phyloP scores from a whole-genome alignment of 1,139 yeast genomes.

The Kodamaea sp. region DNA sequence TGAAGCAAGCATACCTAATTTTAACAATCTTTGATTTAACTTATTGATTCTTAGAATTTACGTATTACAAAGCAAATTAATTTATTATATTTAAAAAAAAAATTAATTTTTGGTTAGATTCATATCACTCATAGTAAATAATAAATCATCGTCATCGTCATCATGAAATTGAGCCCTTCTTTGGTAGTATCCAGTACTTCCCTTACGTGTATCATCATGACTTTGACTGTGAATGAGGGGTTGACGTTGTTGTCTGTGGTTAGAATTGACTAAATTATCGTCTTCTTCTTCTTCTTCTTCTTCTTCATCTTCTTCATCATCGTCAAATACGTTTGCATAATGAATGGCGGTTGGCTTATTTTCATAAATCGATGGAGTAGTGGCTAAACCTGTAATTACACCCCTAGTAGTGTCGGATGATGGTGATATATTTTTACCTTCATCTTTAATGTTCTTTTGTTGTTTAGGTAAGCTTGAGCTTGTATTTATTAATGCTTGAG shows the following conservation, averaged over 20 bases:
- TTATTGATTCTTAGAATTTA: too few species aligned
- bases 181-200: neutral
- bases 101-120: constrained; percentile 36
- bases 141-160: constrained; percentile 74
- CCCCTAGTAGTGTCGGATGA: constrained; percentile 6
- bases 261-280: neutral
- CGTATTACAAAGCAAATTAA: neutral
- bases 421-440: neutral
- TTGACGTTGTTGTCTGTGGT: neutral
- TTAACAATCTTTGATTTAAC: neutral
- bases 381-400: constrained; percentile 31
- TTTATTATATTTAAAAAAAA: neutral
- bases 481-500: too few species aligned
- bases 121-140: constrained; percentile 92
- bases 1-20: neutral
- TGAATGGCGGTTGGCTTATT: constrained; percentile 23
- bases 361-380: constrained; percentile 34
- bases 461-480: too few species aligned
- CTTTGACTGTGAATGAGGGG: neutral
- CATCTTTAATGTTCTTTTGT: constrained; percentile 6
- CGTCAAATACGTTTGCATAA: constrained; percentile 51
- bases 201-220: neutral
- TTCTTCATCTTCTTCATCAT: constrained; percentile 46
- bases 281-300: neutral
- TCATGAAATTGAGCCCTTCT: constrained; percentile 20